phyloP scores from a whole-genome alignment of 1,139 yeast genomes.

The Lodderomyces margitis region DNA sequence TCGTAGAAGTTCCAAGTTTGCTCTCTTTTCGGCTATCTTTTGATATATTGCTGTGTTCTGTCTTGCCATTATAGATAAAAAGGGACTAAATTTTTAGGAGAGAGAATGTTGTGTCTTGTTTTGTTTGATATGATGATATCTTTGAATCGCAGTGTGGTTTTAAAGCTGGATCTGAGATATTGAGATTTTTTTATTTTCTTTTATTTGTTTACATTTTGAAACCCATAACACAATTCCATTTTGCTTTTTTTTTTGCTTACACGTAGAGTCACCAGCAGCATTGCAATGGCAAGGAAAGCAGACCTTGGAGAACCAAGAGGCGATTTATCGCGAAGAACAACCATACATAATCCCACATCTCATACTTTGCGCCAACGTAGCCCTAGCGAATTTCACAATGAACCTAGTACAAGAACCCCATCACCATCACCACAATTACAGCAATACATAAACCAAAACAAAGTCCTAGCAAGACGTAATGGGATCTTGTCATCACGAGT shows the following conservation, averaged over 20 bases:
- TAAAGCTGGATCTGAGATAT: neutral
- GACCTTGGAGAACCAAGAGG: constrained; percentile 3
- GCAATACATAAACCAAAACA: constrained; percentile 38
- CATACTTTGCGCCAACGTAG: neutral
- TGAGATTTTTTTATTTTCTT: constrained; percentile 6
- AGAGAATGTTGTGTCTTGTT: neutral
- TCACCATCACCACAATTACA: constrained; percentile 4
- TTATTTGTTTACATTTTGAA: constrained; percentile 6
- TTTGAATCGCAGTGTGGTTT: no score
- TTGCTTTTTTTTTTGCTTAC: constrained; percentile 8
- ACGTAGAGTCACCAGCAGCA: neutral
- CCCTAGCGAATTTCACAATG: neutral
- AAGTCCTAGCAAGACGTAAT: constrained; percentile 55
- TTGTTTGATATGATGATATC: neutral
- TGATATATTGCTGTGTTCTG: constrained; percentile 22
- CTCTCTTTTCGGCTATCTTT: constrained; percentile 45
- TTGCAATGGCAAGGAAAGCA: constrained; percentile 9
- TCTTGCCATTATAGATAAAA: constrained; percentile 12
- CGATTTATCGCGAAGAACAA: neutral
- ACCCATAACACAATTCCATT: neutral
- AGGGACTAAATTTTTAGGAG: neutral
- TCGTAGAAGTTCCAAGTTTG: constrained; percentile 51
- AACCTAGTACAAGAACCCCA: neutral
- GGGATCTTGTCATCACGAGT: constrained; percentile 48
- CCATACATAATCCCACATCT: neutral